These are phyloP conservation scores for Phalaenopsis equestris DNA, from an alignment of 106 monocot species.

Conservation along the genomic window DNA sequence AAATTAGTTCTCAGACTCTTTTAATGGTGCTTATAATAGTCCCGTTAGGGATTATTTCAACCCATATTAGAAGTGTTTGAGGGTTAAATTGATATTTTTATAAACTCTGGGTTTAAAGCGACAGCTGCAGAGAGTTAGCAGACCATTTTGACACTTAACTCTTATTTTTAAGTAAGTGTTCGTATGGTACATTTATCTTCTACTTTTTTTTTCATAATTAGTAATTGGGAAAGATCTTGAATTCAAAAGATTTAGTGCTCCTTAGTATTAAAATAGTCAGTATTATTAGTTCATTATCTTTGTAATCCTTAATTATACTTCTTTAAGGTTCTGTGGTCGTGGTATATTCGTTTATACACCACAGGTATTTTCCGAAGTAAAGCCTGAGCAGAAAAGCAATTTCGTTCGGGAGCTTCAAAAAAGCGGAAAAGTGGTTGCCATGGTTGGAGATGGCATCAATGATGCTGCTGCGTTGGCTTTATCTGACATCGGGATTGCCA, in stretches of 20 bases:
- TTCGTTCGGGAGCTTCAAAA: slow-evolving; percentile 75
- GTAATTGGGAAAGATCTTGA: not conserved
- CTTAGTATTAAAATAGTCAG: not conserved
- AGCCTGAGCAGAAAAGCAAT: slow-evolving; percentile 80
- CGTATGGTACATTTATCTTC: not conserved
- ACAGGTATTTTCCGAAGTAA: slow-evolving; percentile 81
- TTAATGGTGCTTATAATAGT: too few relatives aligned
- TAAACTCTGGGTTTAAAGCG: too few relatives aligned
- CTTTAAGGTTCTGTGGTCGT: not conserved
- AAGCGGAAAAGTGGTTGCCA: slow-evolving; percentile 54
- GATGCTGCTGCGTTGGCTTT: slow-evolving; percentile 96
- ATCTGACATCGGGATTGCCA: slow-evolving; percentile 88
- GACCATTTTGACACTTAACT: too few relatives aligned
- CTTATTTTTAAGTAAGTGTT: not conserved
- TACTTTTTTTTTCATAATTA: not conserved
- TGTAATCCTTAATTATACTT: not conserved
- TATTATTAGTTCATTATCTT: not conserved
- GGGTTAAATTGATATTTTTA: too few relatives aligned
- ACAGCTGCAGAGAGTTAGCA: too few relatives aligned
- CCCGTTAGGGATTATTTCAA: too few relatives aligned
- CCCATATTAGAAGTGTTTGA: too few relatives aligned
- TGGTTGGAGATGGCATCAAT: slow-evolving; percentile 99
- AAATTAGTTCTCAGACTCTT: too few relatives aligned
- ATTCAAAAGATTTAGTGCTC: not conserved
- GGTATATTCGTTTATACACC: not conserved